Evolutionary conservation across 441 rosid genomes (phyloP).

Genomic region (Viola pubescens): DNA sequence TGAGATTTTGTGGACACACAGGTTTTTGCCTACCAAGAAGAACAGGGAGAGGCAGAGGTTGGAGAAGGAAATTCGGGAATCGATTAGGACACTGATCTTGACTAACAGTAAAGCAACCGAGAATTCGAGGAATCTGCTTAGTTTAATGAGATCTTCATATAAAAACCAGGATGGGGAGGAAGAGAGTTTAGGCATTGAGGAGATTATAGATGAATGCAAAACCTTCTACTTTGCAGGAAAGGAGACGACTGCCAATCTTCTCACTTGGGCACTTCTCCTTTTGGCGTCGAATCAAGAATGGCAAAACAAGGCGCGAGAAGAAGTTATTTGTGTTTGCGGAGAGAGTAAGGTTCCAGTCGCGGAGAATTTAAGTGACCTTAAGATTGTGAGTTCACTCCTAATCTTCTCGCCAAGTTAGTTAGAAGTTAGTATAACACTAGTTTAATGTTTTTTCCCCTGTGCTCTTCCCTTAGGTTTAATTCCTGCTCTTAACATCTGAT

Average conservation of each 20-base stretch:
- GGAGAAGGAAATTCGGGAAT: slow-evolving; percentile 51
- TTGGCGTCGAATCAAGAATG: slow-evolving; percentile 58
- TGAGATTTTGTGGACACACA: slow-evolving; percentile 11
- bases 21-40: slow-evolving; percentile 57
- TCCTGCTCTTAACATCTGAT: background rate
- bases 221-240: slow-evolving; percentile 69
- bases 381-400: slow-evolving; percentile 35
- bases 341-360: slow-evolving; percentile 21
- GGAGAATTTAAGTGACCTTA: slow-evolving; percentile 41
- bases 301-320: slow-evolving; percentile 59
- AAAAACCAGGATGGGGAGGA: slow-evolving; percentile 39
- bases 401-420: background rate
- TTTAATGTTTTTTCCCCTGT: too few relatives aligned
- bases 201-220: slow-evolving; percentile 66
- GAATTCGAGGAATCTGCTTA: slow-evolving; percentile 37
- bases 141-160: slow-evolving; percentile 38
- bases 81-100: slow-evolving; percentile 37
- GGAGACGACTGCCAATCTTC: slow-evolving; percentile 47
- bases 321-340: slow-evolving; percentile 36
- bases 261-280: slow-evolving; percentile 51
- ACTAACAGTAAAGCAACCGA: slow-evolving; percentile 23
- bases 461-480: background rate
- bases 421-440: too few relatives aligned
- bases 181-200: slow-evolving; percentile 45
- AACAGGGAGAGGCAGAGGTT: slow-evolving; percentile 51